Evolutionary conservation across 2,329 filamentous ascomycete genomes (phyloP), one percentile per base, ranked within the genome.

Genomic region (Colletotrichum limetticola): DNA sequence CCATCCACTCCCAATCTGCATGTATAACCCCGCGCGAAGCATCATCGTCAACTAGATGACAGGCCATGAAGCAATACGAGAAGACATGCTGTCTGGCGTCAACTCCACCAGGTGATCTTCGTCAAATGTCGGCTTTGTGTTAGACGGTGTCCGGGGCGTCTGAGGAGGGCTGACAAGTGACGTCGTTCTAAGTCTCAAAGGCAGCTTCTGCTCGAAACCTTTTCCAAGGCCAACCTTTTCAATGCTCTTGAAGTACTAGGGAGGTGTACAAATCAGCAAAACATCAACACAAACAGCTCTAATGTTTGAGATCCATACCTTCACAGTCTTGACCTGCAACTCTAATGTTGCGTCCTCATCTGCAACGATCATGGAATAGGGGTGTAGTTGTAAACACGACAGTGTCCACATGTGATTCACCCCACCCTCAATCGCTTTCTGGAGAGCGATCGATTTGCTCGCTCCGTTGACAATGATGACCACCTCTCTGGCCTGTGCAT

Each of bases 381-480:
- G 91, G 79, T 95, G 93, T 78, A 94, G 83, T 81, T 95, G 93
- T 74, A 95, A 84, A 66, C 89, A 89, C 1, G 92, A 94, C 2
- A 95, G 86, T 0, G 93, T 95, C 92, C 93, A 95, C 91, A 94
- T 94, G 82, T 95, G 93, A 80, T 93, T 94, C 67, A 95, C 87
- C 56, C 91, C 92, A 53, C 91, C 91, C 79, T 95, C 93, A 74
- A 95, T 88, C 74, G 92, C 93, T 77, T 90, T 91, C 79, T 94
- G 91, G 72, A 95, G 83, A 2, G 93, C 93, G 22, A 92, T 82
- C 1, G 93, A 90, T 80, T 95, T 95, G 84, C 92, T 91, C 5
- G 92, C 89, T 30, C 93, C 93, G 1, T 91, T 92, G 65, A 93
- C 92, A 72, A 95, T 91, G 76, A 94, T 91, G 32, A 95, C 89